Evolutionary conservation across 2,329 filamentous ascomycete genomes (phyloP).

Genomic region (Daldinia sp.): DNA sequence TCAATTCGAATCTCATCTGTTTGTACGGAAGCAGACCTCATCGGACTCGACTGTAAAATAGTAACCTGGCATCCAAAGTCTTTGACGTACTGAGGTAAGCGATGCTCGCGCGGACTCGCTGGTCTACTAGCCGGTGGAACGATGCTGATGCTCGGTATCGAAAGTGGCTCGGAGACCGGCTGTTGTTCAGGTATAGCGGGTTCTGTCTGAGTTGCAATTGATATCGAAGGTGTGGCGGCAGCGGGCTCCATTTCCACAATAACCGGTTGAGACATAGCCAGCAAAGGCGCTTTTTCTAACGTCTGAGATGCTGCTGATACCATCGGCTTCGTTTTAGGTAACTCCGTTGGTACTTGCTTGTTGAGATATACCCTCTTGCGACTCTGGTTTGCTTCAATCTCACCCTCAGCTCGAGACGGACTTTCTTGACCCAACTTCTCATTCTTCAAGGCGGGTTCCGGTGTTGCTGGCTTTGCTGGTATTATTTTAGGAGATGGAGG

Average conservation of each 20-base stretch:
- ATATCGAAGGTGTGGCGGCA: slow-evolving; percentile 58
- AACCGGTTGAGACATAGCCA: slow-evolving; percentile 68
- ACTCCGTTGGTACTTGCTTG: slow-evolving; percentile 64
- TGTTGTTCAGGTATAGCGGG: slow-evolving; percentile 42
- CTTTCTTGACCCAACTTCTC: slow-evolving; percentile 60
- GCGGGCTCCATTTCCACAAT: slow-evolving; percentile 58
- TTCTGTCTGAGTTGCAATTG: slow-evolving; percentile 73
- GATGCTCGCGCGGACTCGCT: slow-evolving; percentile 78
- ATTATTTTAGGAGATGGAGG: slow-evolving; percentile 75
- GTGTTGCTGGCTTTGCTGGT: slow-evolving; percentile 56
- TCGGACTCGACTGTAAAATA: slow-evolving; percentile 63
- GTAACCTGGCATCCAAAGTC: slow-evolving; percentile 85
- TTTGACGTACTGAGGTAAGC: slow-evolving; percentile 84
- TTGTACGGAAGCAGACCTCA: slow-evolving; percentile 72
- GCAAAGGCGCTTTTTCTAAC: slow-evolving; percentile 70
- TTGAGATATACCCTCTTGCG: slow-evolving; percentile 73
- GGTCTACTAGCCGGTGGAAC: slow-evolving; percentile 88
- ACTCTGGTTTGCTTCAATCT: slow-evolving; percentile 80
- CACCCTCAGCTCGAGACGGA: slow-evolving; percentile 62
- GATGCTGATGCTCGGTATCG: slow-evolving; percentile 89
- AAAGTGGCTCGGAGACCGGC: slow-evolving; percentile 53
- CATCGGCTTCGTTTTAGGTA: slow-evolving; percentile 63
- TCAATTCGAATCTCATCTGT: slow-evolving; percentile 93
- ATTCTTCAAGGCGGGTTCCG: slow-evolving; percentile 57
- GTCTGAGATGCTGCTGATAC: slow-evolving; percentile 75